Base-by-base conservation (phyloP, 2,329 filamentous ascomycete species). In the Sporothrix brunneoviolacea region DNA sequence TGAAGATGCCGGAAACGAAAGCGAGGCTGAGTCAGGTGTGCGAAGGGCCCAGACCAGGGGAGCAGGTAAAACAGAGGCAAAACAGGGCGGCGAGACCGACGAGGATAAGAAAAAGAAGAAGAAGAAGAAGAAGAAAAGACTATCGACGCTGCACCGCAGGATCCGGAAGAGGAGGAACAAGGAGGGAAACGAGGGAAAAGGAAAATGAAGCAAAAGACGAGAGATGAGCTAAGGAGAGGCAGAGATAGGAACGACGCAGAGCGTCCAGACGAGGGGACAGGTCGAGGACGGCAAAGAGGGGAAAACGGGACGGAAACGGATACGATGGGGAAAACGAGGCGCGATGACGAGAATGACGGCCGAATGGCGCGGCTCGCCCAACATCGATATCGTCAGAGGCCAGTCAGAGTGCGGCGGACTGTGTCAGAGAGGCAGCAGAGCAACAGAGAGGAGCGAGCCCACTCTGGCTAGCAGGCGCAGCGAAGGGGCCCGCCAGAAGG, bases 401-500 rank as follows among this genome's bases (percentile, higher is more conserved):
- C 45, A 40, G 51, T 12, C 36, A 45, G 39, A 40, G 13, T 10
- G 33, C 33, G 38, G 38, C 35, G 35, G 43, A 46, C 37, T 22
- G 35, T 22, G 33, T 36, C 38, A 47, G 41, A n/a, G 21, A 24
- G 37, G 16, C n/a, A 21, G 13, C 16, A 35, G n/a, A 10, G 35
- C 13, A 27, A 51, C 9, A 50, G 21, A 12, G 10, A 32, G 30
- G 16, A 9, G 36, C 36, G 18, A 30, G 39, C 35, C 24, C 35
- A 8, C 22, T 9, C 12, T 15, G 24, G 37, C 49, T 30, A 43
- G 38, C 32, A 33, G 40, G n/a, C 19, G 38, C 33, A 21, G n/a
- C n/a, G n/a, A 19, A 30, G 43, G 37, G 44, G 27, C 19, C 46
- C 44, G 35, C 50, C 47, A 56, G 54, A 56, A 56, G 19, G 16